A percentile compares a stretch with the other conserved stretches of the same genome.
These are phyloP conservation scores for Phytopythium cucurbitacearum DNA, from an alignment of 352 stramenopile species.

Conservation along the genomic window DNA sequence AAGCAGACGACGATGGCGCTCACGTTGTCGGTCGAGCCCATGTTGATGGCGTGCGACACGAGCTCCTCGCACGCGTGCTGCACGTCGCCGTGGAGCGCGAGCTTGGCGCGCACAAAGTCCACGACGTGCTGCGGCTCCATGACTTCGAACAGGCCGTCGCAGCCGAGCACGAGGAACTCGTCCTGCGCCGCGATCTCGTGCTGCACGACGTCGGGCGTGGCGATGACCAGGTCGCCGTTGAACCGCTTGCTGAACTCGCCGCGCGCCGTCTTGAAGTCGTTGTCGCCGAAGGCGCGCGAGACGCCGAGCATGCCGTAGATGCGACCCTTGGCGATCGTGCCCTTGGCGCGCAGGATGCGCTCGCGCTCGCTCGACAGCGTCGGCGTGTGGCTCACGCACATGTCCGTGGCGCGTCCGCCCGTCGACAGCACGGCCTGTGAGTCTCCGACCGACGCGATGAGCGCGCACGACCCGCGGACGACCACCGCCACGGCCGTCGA, in stretches of 20 bases:
- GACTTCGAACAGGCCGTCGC: constrained; percentile 84
- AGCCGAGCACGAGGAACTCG: constrained; percentile 81
- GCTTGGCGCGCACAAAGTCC: constrained; percentile 75
- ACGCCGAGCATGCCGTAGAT: constrained; percentile 85
- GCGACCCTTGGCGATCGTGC: constrained; percentile 74
- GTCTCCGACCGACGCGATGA: constrained; percentile 74
- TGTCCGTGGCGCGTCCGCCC: constrained; percentile 41
- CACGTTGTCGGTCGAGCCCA: constrained; percentile 82
- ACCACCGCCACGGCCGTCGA: constrained; percentile 68
- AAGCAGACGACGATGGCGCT: constrained; percentile 78
- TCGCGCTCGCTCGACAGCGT: constrained; percentile 62
- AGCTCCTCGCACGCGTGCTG: constrained; percentile 81
- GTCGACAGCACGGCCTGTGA: constrained; percentile 76
- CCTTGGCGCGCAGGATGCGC: constrained; percentile 79
- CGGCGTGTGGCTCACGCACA: constrained; percentile 71
- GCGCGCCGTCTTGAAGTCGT: constrained; percentile 82
- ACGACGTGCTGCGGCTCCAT: constrained; percentile 79
- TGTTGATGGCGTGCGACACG: constrained; percentile 74
- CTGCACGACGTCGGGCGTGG: constrained; percentile 60
- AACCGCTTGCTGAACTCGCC: constrained; percentile 78
- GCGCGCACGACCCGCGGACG: constrained; percentile 37
- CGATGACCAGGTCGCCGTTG: constrained; percentile 77
- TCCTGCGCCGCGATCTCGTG: constrained; percentile 49
- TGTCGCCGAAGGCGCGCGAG: constrained; percentile 81
- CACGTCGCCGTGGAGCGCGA: constrained; percentile 60